Evolutionary conservation across 345 rosid species (phyloP), one percentile per base, ranked within the genome.

Genomic region (Pelargonium nanum): DNA sequence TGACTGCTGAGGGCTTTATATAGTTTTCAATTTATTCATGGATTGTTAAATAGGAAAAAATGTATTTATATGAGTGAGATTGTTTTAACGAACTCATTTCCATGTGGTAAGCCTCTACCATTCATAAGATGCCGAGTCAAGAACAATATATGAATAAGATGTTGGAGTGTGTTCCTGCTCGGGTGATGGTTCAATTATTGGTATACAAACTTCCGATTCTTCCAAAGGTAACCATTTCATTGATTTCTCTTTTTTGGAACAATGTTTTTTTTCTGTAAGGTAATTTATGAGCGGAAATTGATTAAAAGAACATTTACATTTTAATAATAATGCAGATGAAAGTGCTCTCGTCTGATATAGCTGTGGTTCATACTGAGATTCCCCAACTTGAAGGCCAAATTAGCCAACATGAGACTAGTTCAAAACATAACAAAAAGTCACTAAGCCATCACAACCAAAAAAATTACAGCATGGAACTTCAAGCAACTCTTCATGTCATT

Each of bases 191-290:
- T 73, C 83, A 32, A 69, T 73, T 23, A 65, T 83, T 56, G 30
- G 75, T 21, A 79, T 86, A 68, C 96, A 96, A 19, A 72, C 67
- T 28, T 83, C 77, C 65, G n/a, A 86, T 89, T 59, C 95, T 89
- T 75, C 88, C 94, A 2, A 86, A 88, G 91, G 98, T 81, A 77
- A 59, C n/a, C n/a, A n/a, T n/a, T n/a, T n/a, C n/a, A n/a, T n/a
- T n/a, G n/a, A n/a, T n/a, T n/a, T n/a, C n/a, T n/a, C n/a, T n/a
- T n/a, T n/a, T n/a, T n/a, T n/a, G n/a, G 50, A 6, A 22, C 25
- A 0, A 10, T 30, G 45, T 53, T 55, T 32, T 19, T 19, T 23
- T 17, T 20, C 55, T 28, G 19, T 59, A 19, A 10, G 54, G 4
- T 53, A 4, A 16, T 16, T 30, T 5, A 1, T n/a, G 16, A n/a